Evolutionary conservation across 768 basidiomycete genomes (phyloP), one percentile per base, ranked within the genome.

Genomic region (Butyriboletus loyo): DNA sequence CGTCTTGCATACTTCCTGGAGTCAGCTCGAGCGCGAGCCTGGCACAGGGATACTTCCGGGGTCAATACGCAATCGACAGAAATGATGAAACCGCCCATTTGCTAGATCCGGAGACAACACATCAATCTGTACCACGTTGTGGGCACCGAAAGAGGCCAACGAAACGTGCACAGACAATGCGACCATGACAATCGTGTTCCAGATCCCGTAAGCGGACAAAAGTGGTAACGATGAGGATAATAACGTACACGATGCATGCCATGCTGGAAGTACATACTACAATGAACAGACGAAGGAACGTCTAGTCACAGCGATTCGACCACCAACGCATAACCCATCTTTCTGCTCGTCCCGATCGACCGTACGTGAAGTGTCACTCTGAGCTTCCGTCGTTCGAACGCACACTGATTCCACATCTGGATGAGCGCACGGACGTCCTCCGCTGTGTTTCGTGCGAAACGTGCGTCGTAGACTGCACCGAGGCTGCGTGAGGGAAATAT

Each of bases 331-430:
- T 57, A 61, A 2, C 24, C 36, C 27, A 38, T 46, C 52, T 21
- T 58, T 15, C 37, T 24, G n/a, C 37, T 50, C n/a, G 21, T n/a
- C 19, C 47, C 53, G 25, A 31, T 37, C 19, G 36, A 35, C n/a
- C 21, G 52, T 19, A 44, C 35, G 22, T 53, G 57, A 6, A 71
- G 57, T 15, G 41, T 49, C 25, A 59, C 65, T 7, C 52, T 50
- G 38, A 69, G 49, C 50, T 67, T 69, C 32, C 67, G 67, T 28
- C 67, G 59, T 53, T 71, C 67, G 13, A 69, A 64, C 5, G 67
- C 67, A 52, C 67, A 64, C 48, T 69, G 56, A 22, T 71, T 69
- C 67, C 67, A 69, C 14, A 71, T 51, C 17, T 51, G 38, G 10
- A 69, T 39, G 28, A 69, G 57, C 7, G 67, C 65, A 43, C 55